Base-by-base conservation (phyloP, 73 alveolate species). In the Stentor coeruleus region DNA sequence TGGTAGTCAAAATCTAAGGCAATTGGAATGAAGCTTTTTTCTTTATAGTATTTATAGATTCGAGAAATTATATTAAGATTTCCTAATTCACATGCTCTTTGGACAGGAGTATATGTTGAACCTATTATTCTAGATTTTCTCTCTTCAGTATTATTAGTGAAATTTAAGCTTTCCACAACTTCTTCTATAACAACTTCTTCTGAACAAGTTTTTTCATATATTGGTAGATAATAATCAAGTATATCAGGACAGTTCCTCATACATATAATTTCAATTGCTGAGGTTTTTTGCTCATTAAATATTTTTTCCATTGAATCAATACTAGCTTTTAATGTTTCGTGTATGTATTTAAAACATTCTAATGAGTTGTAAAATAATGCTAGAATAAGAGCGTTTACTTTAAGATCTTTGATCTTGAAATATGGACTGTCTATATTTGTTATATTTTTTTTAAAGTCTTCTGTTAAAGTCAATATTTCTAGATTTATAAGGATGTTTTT, bases 71-170 rank as follows among this genome's bases (percentile, higher is more conserved):
- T 14, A 37, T 75, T 40, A 33, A 75, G 33, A 39, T 75, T 31
- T 6, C 83, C 83, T 38, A 26, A 15, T 39, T 75, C 83, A 40
- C 83, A 75, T 37, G 83, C 83, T 31, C 11, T 66, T 1, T 26
- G 36, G 2, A 66, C 33, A 20, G 79, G 40, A 20, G 79, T 66
- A 20, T 26, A 66, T 20, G 73, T 57, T 57, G n/a, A n/a, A n/a
- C n/a, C n/a, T 0, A 31, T 66, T 33, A 20, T 26, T 33, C 33
- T 66, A 26, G 79, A 15, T 2, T 66, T 66, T 1, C 14, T 14
- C n/a, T 66, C 39, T 20, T 66, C n/a, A 1, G 6, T 49, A 6
- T 49, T 49, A 11, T 20, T 11, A 1, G n/a, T 20, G 37, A 66
- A 20, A 26, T 20, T 33, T 15, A 66, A 33, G 39, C 79, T 66